These are phyloP conservation scores for Sanghuangporus sanghuang DNA, from an alignment of 1,284 basidiomycete genomes.

Conservation along the genomic window DNA sequence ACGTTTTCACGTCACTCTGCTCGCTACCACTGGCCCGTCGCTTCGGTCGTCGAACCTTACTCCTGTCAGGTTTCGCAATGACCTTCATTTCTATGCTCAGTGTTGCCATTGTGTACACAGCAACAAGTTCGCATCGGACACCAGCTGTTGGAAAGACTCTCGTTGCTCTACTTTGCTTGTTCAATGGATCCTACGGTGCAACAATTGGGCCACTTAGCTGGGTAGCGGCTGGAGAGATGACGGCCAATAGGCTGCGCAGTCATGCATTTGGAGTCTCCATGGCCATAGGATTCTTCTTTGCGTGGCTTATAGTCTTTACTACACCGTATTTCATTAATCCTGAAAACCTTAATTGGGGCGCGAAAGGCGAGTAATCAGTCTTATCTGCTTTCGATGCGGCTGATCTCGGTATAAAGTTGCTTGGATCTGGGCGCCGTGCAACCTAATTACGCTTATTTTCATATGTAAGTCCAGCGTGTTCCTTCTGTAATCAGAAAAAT, in stretches of 20 bases:
- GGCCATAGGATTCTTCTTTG: constrained; percentile 20
- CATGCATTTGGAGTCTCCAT: constrained; percentile 17
- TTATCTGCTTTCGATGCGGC: background rate
- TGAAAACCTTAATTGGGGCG: constrained; percentile 17
- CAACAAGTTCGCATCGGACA: background rate
- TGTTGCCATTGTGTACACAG: constrained; percentile 18
- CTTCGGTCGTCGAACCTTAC: constrained; percentile 17
- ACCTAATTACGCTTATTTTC: constrained; percentile 18
- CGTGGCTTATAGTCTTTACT: constrained; percentile 20
- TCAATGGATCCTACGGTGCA: constrained; percentile 16
- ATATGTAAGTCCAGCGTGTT: constrained; percentile 15
- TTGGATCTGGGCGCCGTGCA: constrained; percentile 19
- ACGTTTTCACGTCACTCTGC: constrained; percentile 14
- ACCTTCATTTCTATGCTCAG: constrained; percentile 14
- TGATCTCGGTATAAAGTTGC: constrained; percentile 3
- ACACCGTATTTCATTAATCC: constrained; percentile 20
- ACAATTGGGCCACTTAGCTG: constrained; percentile 18
- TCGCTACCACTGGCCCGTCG: constrained; percentile 14
- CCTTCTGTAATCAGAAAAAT: background rate
- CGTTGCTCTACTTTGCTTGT: constrained; percentile 20
- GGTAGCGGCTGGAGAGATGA: constrained; percentile 19
- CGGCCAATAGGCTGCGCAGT: constrained; percentile 18
- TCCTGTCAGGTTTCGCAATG: constrained; percentile 15
- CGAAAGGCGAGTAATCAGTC: constrained; percentile 3
- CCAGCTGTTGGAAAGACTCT: constrained; percentile 16